phyloP scores from a whole-genome alignment of 2,329 filamentous ascomycete species.

The Dothideomycetidae sp. region DNA sequence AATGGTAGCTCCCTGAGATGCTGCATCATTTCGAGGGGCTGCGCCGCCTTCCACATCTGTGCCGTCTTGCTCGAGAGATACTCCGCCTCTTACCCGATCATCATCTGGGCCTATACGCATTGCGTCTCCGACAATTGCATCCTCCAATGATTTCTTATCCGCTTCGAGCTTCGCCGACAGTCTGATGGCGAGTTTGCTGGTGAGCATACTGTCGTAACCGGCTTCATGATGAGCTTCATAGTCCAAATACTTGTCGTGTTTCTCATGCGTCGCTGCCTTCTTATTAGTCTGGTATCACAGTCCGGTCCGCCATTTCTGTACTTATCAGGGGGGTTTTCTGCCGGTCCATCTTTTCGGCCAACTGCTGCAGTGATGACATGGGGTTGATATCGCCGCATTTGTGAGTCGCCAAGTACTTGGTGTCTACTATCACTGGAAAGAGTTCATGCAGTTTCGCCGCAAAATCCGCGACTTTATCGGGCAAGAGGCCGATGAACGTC shows the following conservation, averaged over 20 bases:
- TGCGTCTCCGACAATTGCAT: conserved; percentile 13
- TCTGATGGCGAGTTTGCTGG: conserved; percentile 43
- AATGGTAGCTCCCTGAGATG: too few species aligned
- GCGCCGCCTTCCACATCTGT: too few species aligned
- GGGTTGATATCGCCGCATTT: conserved; percentile 39
- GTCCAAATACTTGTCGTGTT: conserved; percentile 29
- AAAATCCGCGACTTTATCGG: conserved; percentile 41
- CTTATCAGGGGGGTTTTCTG: conserved; percentile 31
- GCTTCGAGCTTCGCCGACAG: conserved; percentile 38
- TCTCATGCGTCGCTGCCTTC: conserved; percentile 19
- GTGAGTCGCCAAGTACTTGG: conserved; percentile 48
- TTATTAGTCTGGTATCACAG: background rate
- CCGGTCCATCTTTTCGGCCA: conserved; percentile 29
- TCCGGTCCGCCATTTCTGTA: conserved; percentile 11
- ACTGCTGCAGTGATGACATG: conserved; percentile 34
- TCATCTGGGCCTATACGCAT: conserved; percentile 6
- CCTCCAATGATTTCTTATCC: conserved; percentile 17
- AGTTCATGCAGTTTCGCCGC: conserved; percentile 34
- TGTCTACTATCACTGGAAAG: conserved; percentile 46
- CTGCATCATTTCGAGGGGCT: background rate
- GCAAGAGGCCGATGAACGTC: conserved; percentile 46
- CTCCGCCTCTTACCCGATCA: conserved; percentile 13
- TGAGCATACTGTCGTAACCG: conserved; percentile 48
- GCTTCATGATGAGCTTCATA: conserved; percentile 41
- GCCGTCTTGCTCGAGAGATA: conserved; percentile 11